Conservation (phyloP, 2,329 filamentous ascomycete species). For the Thermothelomyces thermophilus region DNA sequence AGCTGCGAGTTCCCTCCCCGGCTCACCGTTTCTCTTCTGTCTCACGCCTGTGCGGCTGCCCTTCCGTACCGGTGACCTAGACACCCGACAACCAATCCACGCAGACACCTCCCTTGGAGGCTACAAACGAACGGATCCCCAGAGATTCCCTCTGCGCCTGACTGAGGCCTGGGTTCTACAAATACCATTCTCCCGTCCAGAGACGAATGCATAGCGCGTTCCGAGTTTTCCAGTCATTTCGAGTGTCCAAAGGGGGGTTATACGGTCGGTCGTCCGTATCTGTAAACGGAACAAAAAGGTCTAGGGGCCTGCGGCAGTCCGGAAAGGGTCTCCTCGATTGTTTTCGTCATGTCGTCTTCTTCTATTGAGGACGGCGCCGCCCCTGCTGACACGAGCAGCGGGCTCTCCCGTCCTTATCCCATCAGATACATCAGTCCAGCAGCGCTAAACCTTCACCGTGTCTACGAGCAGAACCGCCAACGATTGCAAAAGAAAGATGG, state of each 20-base stretch:
- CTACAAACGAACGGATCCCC: conserved; percentile 12
- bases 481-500: conserved; percentile 45
- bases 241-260: too few species aligned
- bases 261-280: too few species aligned
- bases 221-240: too few species aligned
- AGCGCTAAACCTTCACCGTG: conserved; percentile 56
- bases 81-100: conserved; percentile 12
- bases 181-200: too few species aligned
- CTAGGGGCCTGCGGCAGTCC: too few species aligned
- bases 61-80: conserved; percentile 11
- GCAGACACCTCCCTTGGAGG: not conserved
- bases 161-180: too few species aligned
- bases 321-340: too few species aligned
- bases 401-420: conserved; percentile 28
- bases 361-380: conserved; percentile 17
- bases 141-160: not conserved
- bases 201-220: too few species aligned
- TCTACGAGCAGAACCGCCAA: conserved; percentile 54
- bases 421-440: conserved; percentile 47
- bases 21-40: conserved; percentile 9
- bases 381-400: conserved; percentile 11
- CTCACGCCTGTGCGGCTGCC: conserved; percentile 6
- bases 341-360: conserved; percentile 23
- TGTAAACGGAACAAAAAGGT: too few species aligned
- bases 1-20: conserved; percentile 4